Evolutionary conservation across 345 rosid species (phyloP).

Genomic region (Streptanthus diversifolius): DNA sequence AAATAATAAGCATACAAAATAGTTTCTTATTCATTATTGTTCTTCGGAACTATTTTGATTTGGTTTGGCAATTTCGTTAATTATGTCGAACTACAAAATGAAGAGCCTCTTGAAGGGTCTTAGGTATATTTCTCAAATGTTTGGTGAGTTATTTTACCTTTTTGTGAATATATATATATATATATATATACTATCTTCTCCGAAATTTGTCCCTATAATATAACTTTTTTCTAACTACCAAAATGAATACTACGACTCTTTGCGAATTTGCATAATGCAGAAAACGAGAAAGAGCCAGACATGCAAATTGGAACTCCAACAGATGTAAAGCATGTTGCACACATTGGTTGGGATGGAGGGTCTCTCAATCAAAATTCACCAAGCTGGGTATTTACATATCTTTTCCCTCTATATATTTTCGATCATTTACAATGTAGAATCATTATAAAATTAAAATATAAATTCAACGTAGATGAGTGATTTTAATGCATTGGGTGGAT

Average conservation of each 20-base stretch:
- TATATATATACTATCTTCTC: neutral
- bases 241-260: neutral
- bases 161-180: neutral
- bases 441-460: neutral
- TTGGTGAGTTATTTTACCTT: conserved; percentile 42
- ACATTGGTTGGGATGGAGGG: conserved; percentile 81
- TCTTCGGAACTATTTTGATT: neutral
- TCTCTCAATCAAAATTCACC: conserved; percentile 45
- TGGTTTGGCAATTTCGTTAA: conserved; percentile 1
- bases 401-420: neutral
- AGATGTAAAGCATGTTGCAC: conserved; percentile 95
- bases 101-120: conserved; percentile 65
- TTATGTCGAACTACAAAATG: conserved; percentile 59
- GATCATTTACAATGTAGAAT: neutral
- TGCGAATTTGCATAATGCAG: conserved; percentile 29
- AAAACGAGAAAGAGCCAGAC: conserved; percentile 71
- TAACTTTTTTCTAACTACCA: neutral
- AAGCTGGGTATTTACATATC: conserved; percentile 46
- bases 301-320: conserved; percentile 83
- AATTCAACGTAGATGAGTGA: conserved; percentile 20
- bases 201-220: neutral
- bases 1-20: neutral
- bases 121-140: conserved; percentile 65
- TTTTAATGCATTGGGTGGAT: conserved; percentile 22
- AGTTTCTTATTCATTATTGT: neutral